Evolutionary conservation across 805 yeast genomes (phyloP).

Genomic region (Saturnispora dispora): DNA sequence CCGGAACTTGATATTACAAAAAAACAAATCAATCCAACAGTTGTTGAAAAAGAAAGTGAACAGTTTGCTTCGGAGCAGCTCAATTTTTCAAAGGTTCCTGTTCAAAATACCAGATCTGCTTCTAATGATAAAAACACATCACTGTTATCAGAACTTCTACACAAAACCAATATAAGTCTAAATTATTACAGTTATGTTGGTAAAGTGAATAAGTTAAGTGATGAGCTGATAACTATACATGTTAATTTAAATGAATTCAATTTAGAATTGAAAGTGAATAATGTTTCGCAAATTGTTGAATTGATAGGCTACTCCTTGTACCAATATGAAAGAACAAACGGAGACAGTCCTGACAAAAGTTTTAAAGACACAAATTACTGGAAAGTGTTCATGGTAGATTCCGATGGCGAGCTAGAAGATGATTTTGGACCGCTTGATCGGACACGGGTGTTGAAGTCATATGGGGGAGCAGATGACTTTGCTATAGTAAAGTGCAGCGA

Average conservation of each 20-base stretch:
- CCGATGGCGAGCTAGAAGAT: conserved; percentile 88
- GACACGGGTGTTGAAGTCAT: conserved; percentile 52
- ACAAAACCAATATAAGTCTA: conserved; percentile 36
- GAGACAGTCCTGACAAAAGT: conserved; percentile 4
- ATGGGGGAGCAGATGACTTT: conserved; percentile 66
- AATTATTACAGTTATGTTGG: conserved; percentile 28
- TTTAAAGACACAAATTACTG: conserved; percentile 56
- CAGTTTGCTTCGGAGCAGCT: not conserved
- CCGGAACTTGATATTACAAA: not conserved
- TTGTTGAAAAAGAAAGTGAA: not conserved
- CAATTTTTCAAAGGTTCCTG: not conserved
- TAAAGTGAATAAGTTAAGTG: conserved; percentile 8
- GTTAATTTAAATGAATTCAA: conserved; percentile 16
- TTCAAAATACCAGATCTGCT: not conserved
- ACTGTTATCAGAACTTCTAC: conserved; percentile 8
- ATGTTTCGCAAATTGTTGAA: conserved; percentile 39
- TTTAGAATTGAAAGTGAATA: conserved; percentile 20
- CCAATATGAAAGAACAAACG: conserved; percentile 18
- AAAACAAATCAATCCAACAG: not conserved
- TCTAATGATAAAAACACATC: not conserved
- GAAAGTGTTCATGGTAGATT: conserved; percentile 79
- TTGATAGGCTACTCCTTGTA: conserved; percentile 47
- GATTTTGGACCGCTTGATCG: conserved; percentile 84
- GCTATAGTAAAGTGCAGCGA: conserved; percentile 58
- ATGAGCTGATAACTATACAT: conserved; percentile 12